These are phyloP conservation scores for Amphicarpaea edgeworthii DNA, from an alignment of 306 rosid genomes.

Conservation along the genomic window DNA sequence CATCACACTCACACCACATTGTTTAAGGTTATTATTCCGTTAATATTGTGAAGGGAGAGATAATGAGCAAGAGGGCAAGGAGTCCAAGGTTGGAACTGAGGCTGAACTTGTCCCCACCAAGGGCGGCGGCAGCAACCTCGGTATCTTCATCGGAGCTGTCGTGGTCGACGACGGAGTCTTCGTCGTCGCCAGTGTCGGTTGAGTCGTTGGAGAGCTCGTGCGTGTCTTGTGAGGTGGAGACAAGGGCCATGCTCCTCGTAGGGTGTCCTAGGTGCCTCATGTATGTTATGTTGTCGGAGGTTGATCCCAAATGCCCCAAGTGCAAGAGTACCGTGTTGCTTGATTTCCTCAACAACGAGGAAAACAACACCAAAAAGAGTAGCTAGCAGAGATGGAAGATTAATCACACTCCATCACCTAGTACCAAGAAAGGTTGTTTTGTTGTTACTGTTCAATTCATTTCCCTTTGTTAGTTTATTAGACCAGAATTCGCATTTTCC, in stretches of 20 bases:
- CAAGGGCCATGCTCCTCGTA: constrained; percentile 58
- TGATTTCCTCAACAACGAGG: constrained; percentile 52
- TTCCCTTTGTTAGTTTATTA: background rate
- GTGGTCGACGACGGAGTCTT: background rate
- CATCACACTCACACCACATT: too few relatives aligned
- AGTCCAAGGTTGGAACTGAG: constrained; percentile 51
- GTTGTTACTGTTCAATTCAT: background rate
- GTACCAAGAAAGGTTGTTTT: background rate
- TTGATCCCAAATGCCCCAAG: constrained; percentile 65
- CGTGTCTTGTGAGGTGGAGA: constrained; percentile 50
- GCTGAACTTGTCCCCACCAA: constrained; percentile 53
- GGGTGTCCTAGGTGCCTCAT: constrained; percentile 71
- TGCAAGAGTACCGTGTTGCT: constrained; percentile 62
- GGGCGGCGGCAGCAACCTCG: constrained; percentile 13
- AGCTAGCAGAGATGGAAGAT: background rate
- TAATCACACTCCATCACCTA: background rate
- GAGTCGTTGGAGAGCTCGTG: constrained; percentile 54
- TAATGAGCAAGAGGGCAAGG: constrained; percentile 49
- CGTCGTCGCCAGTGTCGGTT: background rate
- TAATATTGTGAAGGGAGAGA: background rate
- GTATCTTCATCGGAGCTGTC: background rate
- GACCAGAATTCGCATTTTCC: background rate
- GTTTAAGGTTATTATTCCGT: too few relatives aligned
- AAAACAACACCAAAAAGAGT: constrained; percentile 38
- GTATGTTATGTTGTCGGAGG: constrained; percentile 62